Evolutionary conservation across 2,329 filamentous ascomycete species (phyloP), one percentile per base, ranked within the genome.

Genomic region (Furcasterigmium sp.): DNA sequence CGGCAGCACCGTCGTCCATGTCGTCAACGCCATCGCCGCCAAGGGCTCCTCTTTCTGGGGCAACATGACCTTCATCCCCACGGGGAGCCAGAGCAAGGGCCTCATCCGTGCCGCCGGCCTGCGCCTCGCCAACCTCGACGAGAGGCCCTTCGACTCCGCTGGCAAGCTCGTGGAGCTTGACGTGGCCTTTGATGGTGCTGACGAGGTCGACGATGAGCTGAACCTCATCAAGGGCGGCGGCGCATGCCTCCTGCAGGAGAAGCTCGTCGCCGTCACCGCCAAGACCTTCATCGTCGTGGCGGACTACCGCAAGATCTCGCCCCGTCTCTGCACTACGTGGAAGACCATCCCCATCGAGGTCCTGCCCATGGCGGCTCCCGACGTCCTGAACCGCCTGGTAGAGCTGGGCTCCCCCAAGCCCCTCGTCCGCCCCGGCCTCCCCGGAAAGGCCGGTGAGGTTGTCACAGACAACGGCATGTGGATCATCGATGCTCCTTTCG

Each of bases 171-270:
- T 70, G n/a, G 63, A 67, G 37, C 76, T 98, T 21, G 91, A 97
- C 57, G 85, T 97, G 15, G 87, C 87, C 39, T 98, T 98, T 61
- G 93, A 98, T 59, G 93, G 93, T 42, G 93, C 93, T 4, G 93
- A 98, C 62, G 93, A 98, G 70, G 90, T 98, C 25, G 93, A 98
- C 61, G 83, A 88, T 37, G 87, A 94, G 41, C 69, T 98, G 47
- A 98, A 97, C 67, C 89, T 91, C 60, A 97, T 98, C 71, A 97
- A 97, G 72, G 93, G 93, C 43, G 93, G 93, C 39, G 93, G 93
- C 46, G 93, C 90, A n/a, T 98, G 93, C 66, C 69, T 97, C 44
- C 95, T 95, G 70, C 93, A 97, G 65, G 93, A 98, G 70, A 98
- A 98, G 72, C 75, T 98, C 28, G 91, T 98, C 5, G 91, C 91